phyloP scores from a whole-genome alignment of 805 yeast species.

The Yarrowia alimentaria region DNA sequence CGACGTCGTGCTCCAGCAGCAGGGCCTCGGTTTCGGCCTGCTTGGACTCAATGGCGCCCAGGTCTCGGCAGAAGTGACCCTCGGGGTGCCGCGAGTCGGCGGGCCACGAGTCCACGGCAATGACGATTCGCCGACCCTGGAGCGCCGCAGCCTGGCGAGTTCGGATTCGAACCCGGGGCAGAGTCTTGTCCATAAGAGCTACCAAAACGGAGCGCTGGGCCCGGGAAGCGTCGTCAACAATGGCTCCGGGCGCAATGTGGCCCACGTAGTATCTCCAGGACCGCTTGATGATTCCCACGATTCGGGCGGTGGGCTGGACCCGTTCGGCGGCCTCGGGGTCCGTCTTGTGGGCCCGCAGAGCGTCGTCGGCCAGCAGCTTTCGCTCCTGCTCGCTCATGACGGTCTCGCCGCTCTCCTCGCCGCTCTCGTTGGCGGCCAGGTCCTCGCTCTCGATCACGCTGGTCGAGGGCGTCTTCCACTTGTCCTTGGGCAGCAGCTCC shows the following conservation, averaged over 20 bases:
- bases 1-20: slow-evolving; percentile 91
- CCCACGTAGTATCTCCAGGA: slow-evolving; percentile 98
- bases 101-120: slow-evolving; percentile 93
- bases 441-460: slow-evolving; percentile 74
- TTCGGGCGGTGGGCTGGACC: slow-evolving; percentile 87
- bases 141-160: slow-evolving; percentile 84
- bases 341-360: slow-evolving; percentile 49
- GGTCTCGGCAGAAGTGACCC: slow-evolving; percentile 87
- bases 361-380: slow-evolving; percentile 70
- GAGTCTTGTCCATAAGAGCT: slow-evolving; percentile 79
- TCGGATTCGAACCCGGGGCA: slow-evolving; percentile 82
- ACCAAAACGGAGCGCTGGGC: slow-evolving; percentile 80
- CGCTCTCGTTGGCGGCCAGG: slow-evolving; percentile 49
- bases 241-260: slow-evolving; percentile 77
- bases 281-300: slow-evolving; percentile 83
- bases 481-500: slow-evolving; percentile 76
- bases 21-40: slow-evolving; percentile 97
- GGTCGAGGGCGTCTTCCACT: slow-evolving; percentile 85
- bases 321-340: slow-evolving; percentile 43
- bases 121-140: slow-evolving; percentile 84
- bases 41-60: slow-evolving; percentile 88
- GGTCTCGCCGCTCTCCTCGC: slow-evolving; percentile 44
- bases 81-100: slow-evolving; percentile 77
- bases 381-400: slow-evolving; percentile 69
- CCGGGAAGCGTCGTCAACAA: slow-evolving; percentile 53